Conservation (phyloP, 139 green algal genomes). For the Coelastrella sp. region DNA sequence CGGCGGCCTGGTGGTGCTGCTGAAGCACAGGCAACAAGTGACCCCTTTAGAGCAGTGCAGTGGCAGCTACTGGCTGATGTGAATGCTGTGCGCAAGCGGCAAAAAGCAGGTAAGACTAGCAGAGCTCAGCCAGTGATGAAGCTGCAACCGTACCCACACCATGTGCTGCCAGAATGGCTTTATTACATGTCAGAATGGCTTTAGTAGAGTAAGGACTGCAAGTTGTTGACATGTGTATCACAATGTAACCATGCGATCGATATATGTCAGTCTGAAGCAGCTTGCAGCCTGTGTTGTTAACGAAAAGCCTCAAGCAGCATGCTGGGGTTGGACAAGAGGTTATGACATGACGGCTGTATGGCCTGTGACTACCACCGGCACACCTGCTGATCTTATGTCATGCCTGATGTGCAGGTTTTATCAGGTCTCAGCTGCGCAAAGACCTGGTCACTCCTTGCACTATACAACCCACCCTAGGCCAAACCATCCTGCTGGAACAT, state of each 20-base stretch:
- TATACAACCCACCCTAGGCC: constrained; percentile 54
- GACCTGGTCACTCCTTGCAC: constrained; percentile 56
- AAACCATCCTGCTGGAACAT: constrained; percentile 66
- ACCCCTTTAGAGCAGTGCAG: constrained; percentile 62
- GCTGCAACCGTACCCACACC: too few species aligned
- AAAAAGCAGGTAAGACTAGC: constrained; percentile 52
- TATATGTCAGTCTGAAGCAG: not conserved
- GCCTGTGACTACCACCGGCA: too few species aligned
- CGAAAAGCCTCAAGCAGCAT: not conserved
- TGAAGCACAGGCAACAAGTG: not conserved
- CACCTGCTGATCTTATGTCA: not conserved
- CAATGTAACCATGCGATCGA: too few species aligned
- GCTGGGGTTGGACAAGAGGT: too few species aligned
- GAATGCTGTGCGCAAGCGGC: constrained; percentile 50
- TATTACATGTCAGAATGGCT: too few species aligned
- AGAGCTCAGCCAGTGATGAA: too few species aligned
- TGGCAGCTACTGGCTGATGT: constrained; percentile 70
- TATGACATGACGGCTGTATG: too few species aligned
- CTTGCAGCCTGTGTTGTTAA: not conserved
- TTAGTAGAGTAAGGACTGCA: too few species aligned
- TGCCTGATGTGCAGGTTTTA: not conserved
- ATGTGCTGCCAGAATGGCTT: too few species aligned
- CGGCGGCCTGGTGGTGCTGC: not conserved
- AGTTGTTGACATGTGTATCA: too few species aligned
- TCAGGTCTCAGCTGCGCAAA: constrained; percentile 54